Percentiles rank a stretch among this genome's conserved stretches.
Evolutionary conservation across 768 basidiomycete genomes (phyloP).

Genomic region (Tylopilus plumbeoviolaceoides): DNA sequence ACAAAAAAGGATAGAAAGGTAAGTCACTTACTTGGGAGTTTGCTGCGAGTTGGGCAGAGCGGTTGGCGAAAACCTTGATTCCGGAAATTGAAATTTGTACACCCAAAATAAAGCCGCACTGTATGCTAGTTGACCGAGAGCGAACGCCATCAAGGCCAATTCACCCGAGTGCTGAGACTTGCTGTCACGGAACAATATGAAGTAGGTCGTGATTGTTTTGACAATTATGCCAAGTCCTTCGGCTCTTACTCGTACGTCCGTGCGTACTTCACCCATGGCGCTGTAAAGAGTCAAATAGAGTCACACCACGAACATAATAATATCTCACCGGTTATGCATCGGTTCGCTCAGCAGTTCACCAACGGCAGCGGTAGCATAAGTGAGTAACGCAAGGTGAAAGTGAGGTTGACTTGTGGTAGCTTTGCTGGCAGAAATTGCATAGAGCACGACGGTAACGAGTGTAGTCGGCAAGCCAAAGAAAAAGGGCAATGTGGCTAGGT

Average conservation of each 20-base stretch:
- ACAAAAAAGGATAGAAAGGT: background rate
- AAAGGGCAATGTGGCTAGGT: conserved; percentile 63
- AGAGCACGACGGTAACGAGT: conserved; percentile 46
- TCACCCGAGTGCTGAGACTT: conserved; percentile 31
- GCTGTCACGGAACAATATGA: conserved; percentile 53
- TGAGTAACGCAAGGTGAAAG: conserved; percentile 56
- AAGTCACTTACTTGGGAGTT: conserved; percentile 16
- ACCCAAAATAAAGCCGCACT: conserved; percentile 50
- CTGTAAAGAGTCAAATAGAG: conserved; percentile 35
- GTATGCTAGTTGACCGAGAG: conserved; percentile 78
- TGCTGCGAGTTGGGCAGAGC: conserved; percentile 16
- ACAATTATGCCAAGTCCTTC: conserved; percentile 79
- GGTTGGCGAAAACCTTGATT: conserved; percentile 32
- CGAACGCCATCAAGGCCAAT: conserved; percentile 77
- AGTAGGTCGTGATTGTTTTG: conserved; percentile 72
- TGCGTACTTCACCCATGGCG: conserved; percentile 64
- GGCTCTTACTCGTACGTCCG: conserved; percentile 71
- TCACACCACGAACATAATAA: background rate
- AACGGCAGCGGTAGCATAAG: conserved; percentile 74
- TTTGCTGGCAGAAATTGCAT: conserved; percentile 48
- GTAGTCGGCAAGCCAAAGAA: conserved; percentile 67
- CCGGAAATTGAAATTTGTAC: conserved; percentile 48
- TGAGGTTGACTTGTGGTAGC: conserved; percentile 58
- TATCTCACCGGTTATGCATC: conserved; percentile 62
- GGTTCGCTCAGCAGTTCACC: conserved; percentile 83